A percentile compares a stretch with the other conserved stretches of the same genome.
Evolutionary conservation across 2,329 filamentous ascomycete genomes (phyloP).

Genomic region (Colletotrichum acutatum): DNA sequence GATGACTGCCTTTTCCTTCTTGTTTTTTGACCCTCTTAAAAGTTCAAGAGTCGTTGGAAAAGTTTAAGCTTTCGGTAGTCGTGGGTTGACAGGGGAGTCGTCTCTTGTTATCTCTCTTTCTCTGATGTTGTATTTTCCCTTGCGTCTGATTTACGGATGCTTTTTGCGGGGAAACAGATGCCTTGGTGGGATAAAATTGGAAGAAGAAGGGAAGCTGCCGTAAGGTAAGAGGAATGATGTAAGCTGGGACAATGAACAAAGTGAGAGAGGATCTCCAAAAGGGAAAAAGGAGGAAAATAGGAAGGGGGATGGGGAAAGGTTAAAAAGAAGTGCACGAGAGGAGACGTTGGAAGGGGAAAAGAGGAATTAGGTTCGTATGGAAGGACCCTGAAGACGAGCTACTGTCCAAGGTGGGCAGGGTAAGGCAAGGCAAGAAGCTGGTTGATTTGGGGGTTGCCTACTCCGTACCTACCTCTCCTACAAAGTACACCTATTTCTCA

Average conservation of each 20-base stretch:
- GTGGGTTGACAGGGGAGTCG: conserved; percentile 10
- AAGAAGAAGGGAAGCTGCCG: too few relatives aligned
- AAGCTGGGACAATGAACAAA: neutral
- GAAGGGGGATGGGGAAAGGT: neutral
- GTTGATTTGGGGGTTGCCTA: neutral
- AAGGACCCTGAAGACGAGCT: conserved; percentile 26
- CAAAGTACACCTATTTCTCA: too few relatives aligned
- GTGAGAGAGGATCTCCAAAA: neutral
- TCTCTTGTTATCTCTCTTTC: conserved; percentile 12
- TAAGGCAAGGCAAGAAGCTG: conserved; percentile 1
- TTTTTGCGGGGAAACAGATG: neutral
- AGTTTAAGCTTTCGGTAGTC: conserved; percentile 13
- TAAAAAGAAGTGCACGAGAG: neutral
- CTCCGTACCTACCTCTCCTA: too few relatives aligned
- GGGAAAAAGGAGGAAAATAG: neutral
- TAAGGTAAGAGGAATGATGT: neutral
- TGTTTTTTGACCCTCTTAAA: neutral
- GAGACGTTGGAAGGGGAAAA: conserved; percentile 12
- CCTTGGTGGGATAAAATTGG: neutral
- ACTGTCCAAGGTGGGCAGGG: conserved; percentile 13
- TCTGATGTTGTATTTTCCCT: neutral
- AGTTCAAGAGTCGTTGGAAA: neutral
- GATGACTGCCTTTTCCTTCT: neutral
- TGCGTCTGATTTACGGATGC: neutral
- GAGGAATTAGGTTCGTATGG: conserved; percentile 33